These are phyloP conservation scores for Globisporangium spiculum DNA, from an alignment of 352 stramenopile genomes.

Conservation along the genomic window DNA sequence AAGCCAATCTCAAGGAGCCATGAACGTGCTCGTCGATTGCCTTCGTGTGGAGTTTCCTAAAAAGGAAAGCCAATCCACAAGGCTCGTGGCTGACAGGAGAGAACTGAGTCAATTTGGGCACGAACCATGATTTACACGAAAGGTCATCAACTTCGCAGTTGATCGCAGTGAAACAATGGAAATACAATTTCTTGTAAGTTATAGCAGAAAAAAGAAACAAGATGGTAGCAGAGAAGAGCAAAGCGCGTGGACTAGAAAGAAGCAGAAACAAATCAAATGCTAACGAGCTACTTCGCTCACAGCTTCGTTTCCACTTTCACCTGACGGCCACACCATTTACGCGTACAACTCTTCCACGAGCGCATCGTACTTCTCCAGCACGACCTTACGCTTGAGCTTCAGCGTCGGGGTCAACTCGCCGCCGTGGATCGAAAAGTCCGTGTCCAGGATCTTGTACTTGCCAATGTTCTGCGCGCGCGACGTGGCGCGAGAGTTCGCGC, in stretches of 20 bases:
- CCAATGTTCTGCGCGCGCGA: conserved; percentile 81
- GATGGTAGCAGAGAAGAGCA: not conserved
- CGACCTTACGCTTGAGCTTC: conserved; percentile 94
- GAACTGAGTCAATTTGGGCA: too few relatives aligned
- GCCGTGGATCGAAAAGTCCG: conserved; percentile 88
- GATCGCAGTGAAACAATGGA: not conserved
- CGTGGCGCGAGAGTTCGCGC: conserved; percentile 66
- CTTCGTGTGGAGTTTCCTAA: too few relatives aligned
- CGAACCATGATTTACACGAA: too few relatives aligned
- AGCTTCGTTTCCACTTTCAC: not conserved
- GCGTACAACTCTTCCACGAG: conserved; percentile 90
- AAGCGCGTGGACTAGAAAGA: not conserved
- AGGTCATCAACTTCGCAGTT: too few relatives aligned
- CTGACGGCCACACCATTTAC: conserved; percentile 22
- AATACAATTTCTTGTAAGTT: conserved; percentile 8
- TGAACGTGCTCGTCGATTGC: too few relatives aligned
- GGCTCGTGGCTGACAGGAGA: too few relatives aligned
- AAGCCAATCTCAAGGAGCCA: too few relatives aligned
- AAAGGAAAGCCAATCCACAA: too few relatives aligned
- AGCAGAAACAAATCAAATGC: conserved; percentile 1
- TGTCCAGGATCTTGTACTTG: conserved; percentile 87
- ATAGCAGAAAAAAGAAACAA: not conserved
- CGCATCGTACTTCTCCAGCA: conserved; percentile 90
- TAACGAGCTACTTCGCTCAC: conserved; percentile 4
- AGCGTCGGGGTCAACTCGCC: conserved; percentile 96